Conservation (phyloP, 371 early-diverging fungal species). For the Rhizomucor pusillus region DNA sequence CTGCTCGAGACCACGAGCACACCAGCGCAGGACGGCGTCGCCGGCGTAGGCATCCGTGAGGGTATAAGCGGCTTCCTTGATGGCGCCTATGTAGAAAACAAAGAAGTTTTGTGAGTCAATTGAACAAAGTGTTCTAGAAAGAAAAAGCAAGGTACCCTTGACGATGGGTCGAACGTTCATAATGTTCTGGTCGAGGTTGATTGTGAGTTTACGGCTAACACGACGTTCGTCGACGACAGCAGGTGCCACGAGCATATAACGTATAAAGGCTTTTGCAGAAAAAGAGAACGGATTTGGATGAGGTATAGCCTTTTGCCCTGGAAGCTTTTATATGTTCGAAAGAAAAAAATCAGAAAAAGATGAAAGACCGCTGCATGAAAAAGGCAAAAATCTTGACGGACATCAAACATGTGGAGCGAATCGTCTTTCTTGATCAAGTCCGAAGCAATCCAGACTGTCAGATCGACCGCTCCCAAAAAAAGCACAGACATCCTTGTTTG, state of each 20-base stretch:
- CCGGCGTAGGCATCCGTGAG: constrained; percentile 32
- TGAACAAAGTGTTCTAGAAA: background rate
- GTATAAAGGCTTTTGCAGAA: too few species aligned
- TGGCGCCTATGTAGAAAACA: constrained; percentile 27
- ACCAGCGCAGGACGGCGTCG: constrained; percentile 22
- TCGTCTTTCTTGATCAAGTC: too few species aligned
- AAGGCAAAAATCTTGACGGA: too few species aligned
- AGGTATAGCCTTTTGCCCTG: too few species aligned
- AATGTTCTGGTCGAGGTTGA: constrained; percentile 24
- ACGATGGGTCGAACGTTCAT: constrained; percentile 43
- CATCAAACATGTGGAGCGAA: too few species aligned
- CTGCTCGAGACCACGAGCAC: constrained; percentile 15
- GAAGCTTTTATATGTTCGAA: too few species aligned
- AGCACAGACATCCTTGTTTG: too few species aligned
- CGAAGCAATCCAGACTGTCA: too few species aligned
- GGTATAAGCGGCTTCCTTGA: constrained; percentile 44
- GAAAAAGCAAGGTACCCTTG: constrained; percentile 30
- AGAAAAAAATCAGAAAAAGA: too few species aligned
- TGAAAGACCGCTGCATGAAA: too few species aligned
- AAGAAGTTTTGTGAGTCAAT: background rate
- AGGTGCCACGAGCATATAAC: constrained; percentile 5
- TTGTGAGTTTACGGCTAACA: constrained; percentile 36
- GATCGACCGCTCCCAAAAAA: too few species aligned
- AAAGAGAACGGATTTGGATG: too few species aligned
- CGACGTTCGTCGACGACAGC: constrained; percentile 14